phyloP scores from a whole-genome alignment of 108 stramenopile genomes.

The Cyclostephanos tholiformis region DNA sequence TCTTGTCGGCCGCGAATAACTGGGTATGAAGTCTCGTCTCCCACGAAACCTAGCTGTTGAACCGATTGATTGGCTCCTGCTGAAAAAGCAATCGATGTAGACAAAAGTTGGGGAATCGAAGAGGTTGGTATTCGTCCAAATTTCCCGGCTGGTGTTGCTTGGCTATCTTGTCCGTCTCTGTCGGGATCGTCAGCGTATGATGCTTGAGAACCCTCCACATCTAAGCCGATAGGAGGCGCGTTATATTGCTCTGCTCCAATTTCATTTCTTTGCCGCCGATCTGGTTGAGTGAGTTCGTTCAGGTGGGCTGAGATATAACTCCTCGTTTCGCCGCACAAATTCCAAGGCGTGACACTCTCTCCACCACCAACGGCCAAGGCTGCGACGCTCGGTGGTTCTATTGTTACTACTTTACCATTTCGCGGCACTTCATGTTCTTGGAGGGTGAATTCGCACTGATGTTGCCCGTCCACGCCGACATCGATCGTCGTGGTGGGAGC shows the following conservation, averaged over 20 bases:
- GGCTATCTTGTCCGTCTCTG: constrained; percentile 1
- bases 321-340: background rate
- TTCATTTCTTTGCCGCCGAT: background rate
- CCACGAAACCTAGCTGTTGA: constrained; percentile 16
- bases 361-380: background rate
- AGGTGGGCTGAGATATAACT: background rate
- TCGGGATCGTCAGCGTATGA: background rate
- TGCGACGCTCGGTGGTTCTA: background rate
- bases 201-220: background rate
- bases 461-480: background rate
- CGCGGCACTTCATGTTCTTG: background rate
- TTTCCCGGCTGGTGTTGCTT: background rate
- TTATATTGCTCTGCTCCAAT: background rate
- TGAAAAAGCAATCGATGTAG: background rate
- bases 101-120: constrained; percentile 33
- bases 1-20: constrained; percentile 2
- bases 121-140: constrained; percentile 15
- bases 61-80: constrained; percentile 7
- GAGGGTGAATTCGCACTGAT: background rate
- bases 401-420: background rate
- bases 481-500: background rate
- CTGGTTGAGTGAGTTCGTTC: background rate
- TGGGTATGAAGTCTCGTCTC: constrained; percentile 12
- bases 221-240: background rate
- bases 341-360: background rate